Percentiles rank a stretch among this genome's conserved stretches.
Evolutionary conservation across 1,139 yeast genomes (phyloP).

Genomic region (Entelexis paramagnoliae): DNA sequence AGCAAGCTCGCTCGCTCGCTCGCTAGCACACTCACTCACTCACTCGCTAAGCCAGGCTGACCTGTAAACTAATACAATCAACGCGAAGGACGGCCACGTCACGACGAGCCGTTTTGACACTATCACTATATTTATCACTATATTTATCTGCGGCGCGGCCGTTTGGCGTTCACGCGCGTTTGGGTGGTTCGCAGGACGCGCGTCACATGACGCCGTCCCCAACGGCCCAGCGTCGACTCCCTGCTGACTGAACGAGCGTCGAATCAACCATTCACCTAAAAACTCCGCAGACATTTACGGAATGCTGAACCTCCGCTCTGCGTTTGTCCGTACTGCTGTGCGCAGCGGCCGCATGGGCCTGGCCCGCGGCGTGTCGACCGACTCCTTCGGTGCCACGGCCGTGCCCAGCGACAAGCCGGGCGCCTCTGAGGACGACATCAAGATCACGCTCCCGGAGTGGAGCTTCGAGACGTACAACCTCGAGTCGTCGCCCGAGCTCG

Average conservation of each 20-base stretch:
- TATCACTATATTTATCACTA: too few species aligned
- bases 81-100: too few species aligned
- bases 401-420: conserved; percentile 19
- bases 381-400: conserved; percentile 21
- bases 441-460: conserved; percentile 54
- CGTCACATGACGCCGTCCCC: conserved; percentile 4
- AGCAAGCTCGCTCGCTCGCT: too few species aligned
- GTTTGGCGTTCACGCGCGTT: neutral
- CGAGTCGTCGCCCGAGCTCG: conserved; percentile 48
- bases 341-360: conserved; percentile 9
- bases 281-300: conserved; percentile 2
- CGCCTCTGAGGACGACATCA: conserved; percentile 23
- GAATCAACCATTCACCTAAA: conserved; percentile 2
- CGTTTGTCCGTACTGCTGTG: conserved; percentile 8
- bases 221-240: conserved; percentile 1
- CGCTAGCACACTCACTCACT: too few species aligned
- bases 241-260: conserved; percentile 1
- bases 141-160: neutral
- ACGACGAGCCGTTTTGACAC: too few species aligned
- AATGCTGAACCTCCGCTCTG: conserved; percentile 17
- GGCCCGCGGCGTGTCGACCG: conserved; percentile 17
- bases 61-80: too few species aligned
- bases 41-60: too few species aligned
- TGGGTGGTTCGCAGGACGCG: neutral
- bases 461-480: conserved; percentile 82